A percentile compares a stretch with the other conserved stretches of the same genome.
phyloP scores from a whole-genome alignment of 225 moss, liverwort and hornwort genomes.

The Ulota crispa region DNA sequence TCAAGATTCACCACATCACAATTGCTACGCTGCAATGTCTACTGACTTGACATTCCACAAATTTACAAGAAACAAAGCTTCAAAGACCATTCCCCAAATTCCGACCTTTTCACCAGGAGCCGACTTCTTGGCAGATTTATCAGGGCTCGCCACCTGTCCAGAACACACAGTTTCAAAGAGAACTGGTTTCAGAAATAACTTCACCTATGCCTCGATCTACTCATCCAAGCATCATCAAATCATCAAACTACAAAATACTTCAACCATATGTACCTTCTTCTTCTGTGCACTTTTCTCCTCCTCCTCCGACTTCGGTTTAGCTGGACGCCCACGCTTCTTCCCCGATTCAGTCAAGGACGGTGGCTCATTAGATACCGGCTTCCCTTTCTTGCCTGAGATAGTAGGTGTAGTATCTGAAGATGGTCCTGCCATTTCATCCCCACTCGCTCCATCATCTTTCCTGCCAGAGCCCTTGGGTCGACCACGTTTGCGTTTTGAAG shows the following conservation, averaged over 20 bases:
- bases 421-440: constrained; percentile 54
- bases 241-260: neutral
- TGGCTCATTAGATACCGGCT: constrained; percentile 43
- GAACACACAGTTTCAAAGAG: neutral
- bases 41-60: neutral
- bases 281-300: constrained; percentile 52
- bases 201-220: neutral
- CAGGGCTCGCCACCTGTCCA: constrained; percentile 53
- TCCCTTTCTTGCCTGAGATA: constrained; percentile 60
- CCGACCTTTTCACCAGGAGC: constrained; percentile 51
- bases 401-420: constrained; percentile 60
- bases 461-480: constrained; percentile 64
- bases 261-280: constrained; percentile 55
- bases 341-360: constrained; percentile 50
- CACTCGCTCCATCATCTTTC: constrained; percentile 56
- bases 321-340: constrained; percentile 68
- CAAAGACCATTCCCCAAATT: neutral
- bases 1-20: neutral
- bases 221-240: neutral
- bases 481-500: constrained; percentile 81
- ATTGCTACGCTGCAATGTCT: neutral
- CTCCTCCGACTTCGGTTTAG: constrained; percentile 60
- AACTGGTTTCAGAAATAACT: constrained; percentile 4
- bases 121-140: constrained; percentile 49
- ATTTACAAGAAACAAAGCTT: neutral